Evolutionary conservation across 805 yeast species (phyloP).

Genomic region (Metschnikowia borealis): DNA sequence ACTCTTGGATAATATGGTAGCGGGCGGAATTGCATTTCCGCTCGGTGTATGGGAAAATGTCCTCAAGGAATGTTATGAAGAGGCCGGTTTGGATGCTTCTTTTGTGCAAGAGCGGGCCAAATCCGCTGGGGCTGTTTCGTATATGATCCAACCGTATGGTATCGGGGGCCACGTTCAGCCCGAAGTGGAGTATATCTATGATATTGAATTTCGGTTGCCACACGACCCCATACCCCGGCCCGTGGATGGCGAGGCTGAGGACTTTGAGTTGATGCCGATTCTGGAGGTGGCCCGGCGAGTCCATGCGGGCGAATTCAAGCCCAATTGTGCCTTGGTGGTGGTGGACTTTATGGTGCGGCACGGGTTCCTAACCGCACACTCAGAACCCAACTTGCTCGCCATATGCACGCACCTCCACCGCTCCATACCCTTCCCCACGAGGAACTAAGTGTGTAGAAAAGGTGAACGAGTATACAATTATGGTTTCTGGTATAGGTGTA

Average conservation of each 20-base stretch:
- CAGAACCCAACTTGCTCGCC: constrained; percentile 63
- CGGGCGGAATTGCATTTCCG: constrained; percentile 91
- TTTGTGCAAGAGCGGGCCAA: constrained; percentile 45
- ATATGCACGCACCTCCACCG: constrained; percentile 64
- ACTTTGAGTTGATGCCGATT: constrained; percentile 60
- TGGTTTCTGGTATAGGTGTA: not conserved
- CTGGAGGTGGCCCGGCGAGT: constrained; percentile 54
- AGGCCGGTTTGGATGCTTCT: constrained; percentile 67
- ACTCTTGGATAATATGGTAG: constrained; percentile 88
- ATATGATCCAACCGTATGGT: constrained; percentile 42
- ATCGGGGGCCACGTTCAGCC: constrained; percentile 70
- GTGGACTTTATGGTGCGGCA: constrained; percentile 87
- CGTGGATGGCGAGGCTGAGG: constrained; percentile 61
- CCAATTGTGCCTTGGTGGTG: constrained; percentile 77
- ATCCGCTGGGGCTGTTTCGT: constrained; percentile 65
- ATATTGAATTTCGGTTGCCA: constrained; percentile 51
- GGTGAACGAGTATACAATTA: not conserved
- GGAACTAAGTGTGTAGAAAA: not conserved
- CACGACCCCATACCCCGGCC: constrained; percentile 41
- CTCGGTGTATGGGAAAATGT: constrained; percentile 71
- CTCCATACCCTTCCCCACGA: constrained; percentile 48
- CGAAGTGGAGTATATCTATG: constrained; percentile 80
- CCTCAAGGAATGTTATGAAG: constrained; percentile 83
- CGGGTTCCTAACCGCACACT: constrained; percentile 62
- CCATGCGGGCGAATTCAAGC: constrained; percentile 66